phyloP scores from a whole-genome alignment of 495 filamentous ascomycete species.

The Penicillium longicatenatum region DNA sequence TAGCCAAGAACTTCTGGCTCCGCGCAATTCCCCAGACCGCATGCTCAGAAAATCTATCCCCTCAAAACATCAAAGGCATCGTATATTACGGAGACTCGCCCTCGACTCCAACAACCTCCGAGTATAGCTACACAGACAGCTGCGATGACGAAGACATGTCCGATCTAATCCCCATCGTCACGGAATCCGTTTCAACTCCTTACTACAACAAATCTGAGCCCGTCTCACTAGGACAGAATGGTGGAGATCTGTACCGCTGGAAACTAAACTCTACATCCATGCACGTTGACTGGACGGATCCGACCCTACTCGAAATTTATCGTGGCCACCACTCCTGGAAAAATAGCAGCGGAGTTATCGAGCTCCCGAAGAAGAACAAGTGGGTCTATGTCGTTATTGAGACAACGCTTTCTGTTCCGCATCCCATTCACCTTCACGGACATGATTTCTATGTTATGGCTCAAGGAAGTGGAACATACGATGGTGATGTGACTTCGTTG shows the following conservation, averaged over 20 bases:
- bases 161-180: conserved; percentile 16
- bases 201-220: conserved; percentile 5
- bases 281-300: conserved; percentile 23
- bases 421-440: conserved; percentile 31
- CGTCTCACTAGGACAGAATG: conserved; percentile 11
- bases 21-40: conserved; percentile 54
- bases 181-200: conserved; percentile 7
- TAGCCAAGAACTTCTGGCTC: conserved; percentile 63
- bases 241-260: conserved; percentile 22
- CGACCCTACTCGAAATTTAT: conserved; percentile 19
- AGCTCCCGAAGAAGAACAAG: conserved; percentile 53
- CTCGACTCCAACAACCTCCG: conserved; percentile 2
- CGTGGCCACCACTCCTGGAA: conserved; percentile 10
- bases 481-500: not conserved
- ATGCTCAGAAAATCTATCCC: conserved; percentile 44
- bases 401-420: conserved; percentile 16
- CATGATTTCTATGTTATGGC: conserved; percentile 29
- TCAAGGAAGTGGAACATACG: not conserved
- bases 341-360: conserved; percentile 8
- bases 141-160: conserved; percentile 12
- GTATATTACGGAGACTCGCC: conserved; percentile 53
- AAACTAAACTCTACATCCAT: conserved; percentile 20
- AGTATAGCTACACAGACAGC: not conserved
- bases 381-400: conserved; percentile 56
- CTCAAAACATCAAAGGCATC: conserved; percentile 57